Evolutionary conservation across 2,329 filamentous ascomycete genomes (phyloP), one percentile per base, ranked within the genome.

Genomic region (Beauveria brongniartii): DNA sequence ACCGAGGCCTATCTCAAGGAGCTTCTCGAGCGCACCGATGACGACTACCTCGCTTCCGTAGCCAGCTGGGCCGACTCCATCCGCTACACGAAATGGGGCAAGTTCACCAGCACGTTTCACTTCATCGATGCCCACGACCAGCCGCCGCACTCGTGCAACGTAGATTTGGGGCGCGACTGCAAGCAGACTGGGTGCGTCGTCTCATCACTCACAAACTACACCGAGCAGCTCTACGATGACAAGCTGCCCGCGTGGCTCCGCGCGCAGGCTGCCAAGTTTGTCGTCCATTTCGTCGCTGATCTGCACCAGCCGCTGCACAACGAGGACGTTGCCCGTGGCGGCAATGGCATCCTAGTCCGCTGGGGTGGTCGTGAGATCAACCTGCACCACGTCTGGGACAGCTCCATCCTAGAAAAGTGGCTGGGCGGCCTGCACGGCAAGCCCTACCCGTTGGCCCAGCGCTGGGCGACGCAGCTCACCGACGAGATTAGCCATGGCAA

Each of bases 301-400:
- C 82, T 89, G 63, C 86, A 89, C 71, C 84, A 89, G 73, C 86
- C 86, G 34, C 75, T 89, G 61, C 86, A 89, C 70, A 82, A 82
- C 59, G 86, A 89, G 72, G 78, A 86, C 60, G 80, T 87, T 7
- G 77, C 79, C 2, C 74, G 79, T 24, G 89, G 89, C 59, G 88
- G 88, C 0, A 92, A 91, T 66, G 80, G 81, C 12, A 88, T 91
- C 66, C 71, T 77, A 16, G 88, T 91, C 1, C 75, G 74, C 18
- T 91, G 86, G 73, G 77, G 84, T 28, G 80, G 79, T 3, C 70
- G 72, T 34, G 71, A 76, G 30, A 78, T 82, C 60, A 91, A 91
- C 69, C 78, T 91, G 47, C 89, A 91, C 68, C 80, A 87, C 62
- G 82, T 90, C 18, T 91, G 88, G 88, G 89, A 91, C 69, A 84